These are phyloP conservation scores for Blastobotrys malaysiensis DNA, from an alignment of 1,139 yeast genomes.

Conservation along the genomic window DNA sequence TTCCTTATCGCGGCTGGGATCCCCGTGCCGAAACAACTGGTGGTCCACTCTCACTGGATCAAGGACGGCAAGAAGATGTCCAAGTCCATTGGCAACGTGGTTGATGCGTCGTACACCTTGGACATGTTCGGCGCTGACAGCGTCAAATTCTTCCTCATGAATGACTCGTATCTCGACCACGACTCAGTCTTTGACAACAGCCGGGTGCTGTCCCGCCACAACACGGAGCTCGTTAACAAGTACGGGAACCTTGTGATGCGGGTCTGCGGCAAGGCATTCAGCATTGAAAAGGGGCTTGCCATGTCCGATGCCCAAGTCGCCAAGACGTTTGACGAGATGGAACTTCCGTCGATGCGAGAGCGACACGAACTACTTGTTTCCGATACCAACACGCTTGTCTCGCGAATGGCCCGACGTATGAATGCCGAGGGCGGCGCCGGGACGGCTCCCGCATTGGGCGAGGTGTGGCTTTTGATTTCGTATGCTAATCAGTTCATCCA, in stretches of 20 bases:
- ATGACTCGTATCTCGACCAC: conserved; percentile 64
- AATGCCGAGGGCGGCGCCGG: conserved; percentile 38
- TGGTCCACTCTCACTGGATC: conserved; percentile 95
- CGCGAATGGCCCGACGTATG: conserved; percentile 42
- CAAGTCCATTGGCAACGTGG: conserved; percentile 90
- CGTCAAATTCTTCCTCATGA: conserved; percentile 68
- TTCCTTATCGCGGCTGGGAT: conserved; percentile 78
- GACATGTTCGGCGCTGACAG: conserved; percentile 60
- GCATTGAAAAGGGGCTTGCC: conserved; percentile 33
- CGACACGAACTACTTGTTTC: conserved; percentile 22
- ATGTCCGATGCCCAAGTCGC: background rate
- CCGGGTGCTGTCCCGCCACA: conserved; percentile 55
- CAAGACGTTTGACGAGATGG: background rate
- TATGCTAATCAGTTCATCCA: conserved; percentile 59
- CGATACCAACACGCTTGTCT: conserved; percentile 30
- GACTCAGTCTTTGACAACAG: conserved; percentile 76
- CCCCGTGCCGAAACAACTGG: conserved; percentile 62
- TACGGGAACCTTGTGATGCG: conserved; percentile 76
- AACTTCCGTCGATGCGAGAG: conserved; percentile 4
- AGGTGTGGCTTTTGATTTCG: conserved; percentile 59
- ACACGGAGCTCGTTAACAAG: conserved; percentile 61
- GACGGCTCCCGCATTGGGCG: conserved; percentile 49
- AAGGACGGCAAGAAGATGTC: conserved; percentile 90
- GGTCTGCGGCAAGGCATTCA: conserved; percentile 65
- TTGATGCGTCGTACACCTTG: conserved; percentile 70